These are phyloP conservation scores for Orbilia oligospora DNA, from an alignment of 2,329 filamentous ascomycete species.

Conservation along the genomic window DNA sequence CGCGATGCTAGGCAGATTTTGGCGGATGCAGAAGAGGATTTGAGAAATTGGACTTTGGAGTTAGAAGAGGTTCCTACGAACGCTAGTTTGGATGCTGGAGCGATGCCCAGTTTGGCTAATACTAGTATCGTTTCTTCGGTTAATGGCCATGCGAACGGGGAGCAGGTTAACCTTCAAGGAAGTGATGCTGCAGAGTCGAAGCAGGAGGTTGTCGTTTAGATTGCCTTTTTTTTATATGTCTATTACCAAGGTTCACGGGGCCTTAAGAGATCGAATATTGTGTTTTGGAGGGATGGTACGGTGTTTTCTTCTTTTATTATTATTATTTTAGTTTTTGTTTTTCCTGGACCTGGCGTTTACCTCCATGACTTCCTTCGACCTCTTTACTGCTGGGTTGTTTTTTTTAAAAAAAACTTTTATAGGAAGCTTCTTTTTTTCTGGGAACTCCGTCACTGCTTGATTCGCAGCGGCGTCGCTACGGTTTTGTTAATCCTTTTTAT, in stretches of 20 bases:
- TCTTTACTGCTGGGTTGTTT: constrained; percentile 1
- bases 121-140: constrained; percentile 14
- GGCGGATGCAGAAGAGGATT: constrained; percentile 90
- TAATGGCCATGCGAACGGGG: constrained; percentile 1
- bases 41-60: constrained; percentile 79
- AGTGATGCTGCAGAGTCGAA: constrained; percentile 26
- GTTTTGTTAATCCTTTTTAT: background rate
- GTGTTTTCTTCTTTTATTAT: background rate
- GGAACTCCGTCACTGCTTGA: background rate
- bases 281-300: constrained; percentile 9
- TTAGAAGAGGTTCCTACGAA: constrained; percentile 72
- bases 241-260: no score
- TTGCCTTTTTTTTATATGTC: background rate
- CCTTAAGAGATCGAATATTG: background rate
- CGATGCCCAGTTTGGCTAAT: constrained; percentile 65
- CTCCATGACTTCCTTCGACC: background rate
- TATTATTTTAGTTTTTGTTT: constrained; percentile 2
- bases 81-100: constrained; percentile 68
- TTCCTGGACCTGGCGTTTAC: constrained; percentile 2
- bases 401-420: constrained; percentile 8
- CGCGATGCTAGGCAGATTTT: constrained; percentile 84
- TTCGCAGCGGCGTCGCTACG: background rate
- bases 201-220: constrained; percentile 49
- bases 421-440: constrained; percentile 1
- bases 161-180: constrained; percentile 14